Evolutionary conservation across 441 rosid genomes (phyloP), one percentile per base, ranked within the genome.

Genomic region (Daphne laureola): DNA sequence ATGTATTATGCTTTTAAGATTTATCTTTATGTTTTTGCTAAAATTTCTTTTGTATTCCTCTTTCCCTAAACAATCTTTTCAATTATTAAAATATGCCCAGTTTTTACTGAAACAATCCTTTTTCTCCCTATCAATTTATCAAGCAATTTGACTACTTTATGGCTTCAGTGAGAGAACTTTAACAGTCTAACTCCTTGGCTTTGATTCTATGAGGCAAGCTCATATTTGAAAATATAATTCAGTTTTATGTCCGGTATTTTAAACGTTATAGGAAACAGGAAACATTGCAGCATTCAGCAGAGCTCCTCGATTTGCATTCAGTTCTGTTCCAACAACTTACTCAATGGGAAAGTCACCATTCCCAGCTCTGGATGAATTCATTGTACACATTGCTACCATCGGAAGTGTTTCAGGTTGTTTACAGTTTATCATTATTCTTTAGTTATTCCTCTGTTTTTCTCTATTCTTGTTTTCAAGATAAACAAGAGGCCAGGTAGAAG

Each of bases 351-450:
- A 81, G 71, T 87, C 98, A 14, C 98, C 92, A 11, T 89, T 87
- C 71, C 93, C 90, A n/a, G 65, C 56, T 43, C 63, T 93, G 77
- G 98, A 93, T 76, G 74, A 77, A 50, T 89, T 89, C 69, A 59
- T 93, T 48, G 90, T 80, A 70, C 82, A 82, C 9, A 69, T 85
- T 40, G 92, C 92, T 36, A 77, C 97, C 56, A 61, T 51, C 35
- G 93, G 86, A 64, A 73, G 74, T 64, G 74, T 70, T 63, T 61
- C 95, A 75, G 98, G 97, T 93, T 51, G 36, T 67, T 26, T 14
- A 52, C 14, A 31, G 9, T 12, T 12, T 18, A 23, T 21, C 1
- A 21, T 21, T 21, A 18, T 44, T 50, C 25, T 8, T 16, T 8
- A 6, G 26, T 42, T 5, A 5, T 0, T 43, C 17, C 17, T 21